Conservation (phyloP, 1,139 yeast genomes). For the Magnusiomyces fungicola region DNA sequence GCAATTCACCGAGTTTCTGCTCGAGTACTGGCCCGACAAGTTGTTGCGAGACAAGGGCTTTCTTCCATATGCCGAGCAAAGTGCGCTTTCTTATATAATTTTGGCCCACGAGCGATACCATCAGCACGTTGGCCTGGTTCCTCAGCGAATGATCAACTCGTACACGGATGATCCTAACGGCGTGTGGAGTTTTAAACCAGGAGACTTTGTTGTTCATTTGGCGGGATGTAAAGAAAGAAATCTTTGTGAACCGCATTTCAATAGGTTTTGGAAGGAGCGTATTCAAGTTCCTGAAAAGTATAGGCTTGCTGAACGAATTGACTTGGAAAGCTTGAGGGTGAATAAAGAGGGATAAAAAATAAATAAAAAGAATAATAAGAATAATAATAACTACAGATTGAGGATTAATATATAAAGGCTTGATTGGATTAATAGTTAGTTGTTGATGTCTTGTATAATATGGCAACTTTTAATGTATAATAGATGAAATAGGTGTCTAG, state of each 20-base stretch:
- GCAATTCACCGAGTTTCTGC: slow-evolving; percentile 18
- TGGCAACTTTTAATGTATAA: too few relatives aligned
- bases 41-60: slow-evolving; percentile 11
- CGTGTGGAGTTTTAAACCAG: slow-evolving; percentile 20
- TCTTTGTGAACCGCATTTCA: slow-evolving; percentile 4
- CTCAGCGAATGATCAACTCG: slow-evolving; percentile 32
- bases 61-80: slow-evolving; percentile 21
- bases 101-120: slow-evolving; percentile 20
- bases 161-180: slow-evolving; percentile 20
- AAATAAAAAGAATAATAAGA: too few relatives aligned
- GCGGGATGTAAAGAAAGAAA: slow-evolving; percentile 21
- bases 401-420: too few relatives aligned
- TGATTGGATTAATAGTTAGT: too few relatives aligned
- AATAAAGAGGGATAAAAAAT: not conserved
- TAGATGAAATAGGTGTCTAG: too few relatives aligned
- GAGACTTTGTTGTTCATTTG: slow-evolving; percentile 27
- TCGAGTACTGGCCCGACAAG: slow-evolving; percentile 25
- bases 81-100: slow-evolving; percentile 19
- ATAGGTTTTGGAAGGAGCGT: slow-evolving; percentile 2
- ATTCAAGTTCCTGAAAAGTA: not conserved
- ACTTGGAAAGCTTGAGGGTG: not conserved
- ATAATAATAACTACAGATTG: too few relatives aligned
- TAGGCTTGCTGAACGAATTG: not conserved
- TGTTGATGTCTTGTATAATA: too few relatives aligned
- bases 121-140: slow-evolving; percentile 31